Conservation (phyloP, 177 flowering plant species). For the Vitis hybrid region DNA sequence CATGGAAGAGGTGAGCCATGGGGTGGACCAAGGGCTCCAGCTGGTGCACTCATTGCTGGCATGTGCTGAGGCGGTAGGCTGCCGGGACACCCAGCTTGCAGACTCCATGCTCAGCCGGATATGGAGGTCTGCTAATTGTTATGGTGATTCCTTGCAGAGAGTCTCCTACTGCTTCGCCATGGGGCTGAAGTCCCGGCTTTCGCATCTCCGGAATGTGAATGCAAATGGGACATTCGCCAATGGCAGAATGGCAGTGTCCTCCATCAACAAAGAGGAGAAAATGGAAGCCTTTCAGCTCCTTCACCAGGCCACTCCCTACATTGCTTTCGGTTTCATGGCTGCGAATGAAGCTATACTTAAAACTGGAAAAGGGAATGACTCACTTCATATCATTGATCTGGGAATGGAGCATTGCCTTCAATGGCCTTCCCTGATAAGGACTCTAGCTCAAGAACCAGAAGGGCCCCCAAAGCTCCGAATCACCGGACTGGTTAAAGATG, state of each 20-base stretch:
- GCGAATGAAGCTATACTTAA: conserved; percentile 60
- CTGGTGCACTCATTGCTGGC: conserved; percentile 62
- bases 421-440: conserved; percentile 56
- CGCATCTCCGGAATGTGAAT: conserved; percentile 36
- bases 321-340: conserved; percentile 62
- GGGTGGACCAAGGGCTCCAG: conserved; percentile 56
- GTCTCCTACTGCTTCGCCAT: conserved; percentile 52
- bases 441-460: conserved; percentile 40
- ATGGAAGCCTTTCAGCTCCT: conserved; percentile 54
- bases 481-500: conserved; percentile 34
- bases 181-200: conserved; percentile 49
- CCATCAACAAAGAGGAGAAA: conserved; percentile 41
- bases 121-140: conserved; percentile 39
- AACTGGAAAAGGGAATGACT: conserved; percentile 44
- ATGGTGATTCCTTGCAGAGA: conserved; percentile 58
- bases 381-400: conserved; percentile 53
- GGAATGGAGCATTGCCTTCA: conserved; percentile 60
- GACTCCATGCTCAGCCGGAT: conserved; percentile 44
- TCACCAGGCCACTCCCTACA: conserved; percentile 60
- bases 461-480: conserved; percentile 45
- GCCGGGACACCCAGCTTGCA: conserved; percentile 54
- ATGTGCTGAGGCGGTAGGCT: conserved; percentile 74
- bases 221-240: conserved; percentile 34
- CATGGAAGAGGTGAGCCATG: conserved; percentile 25
- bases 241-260: conserved; percentile 7